Base-by-base conservation (phyloP, 2,329 filamentous ascomycete species). In the Colletotrichum melonis region DNA sequence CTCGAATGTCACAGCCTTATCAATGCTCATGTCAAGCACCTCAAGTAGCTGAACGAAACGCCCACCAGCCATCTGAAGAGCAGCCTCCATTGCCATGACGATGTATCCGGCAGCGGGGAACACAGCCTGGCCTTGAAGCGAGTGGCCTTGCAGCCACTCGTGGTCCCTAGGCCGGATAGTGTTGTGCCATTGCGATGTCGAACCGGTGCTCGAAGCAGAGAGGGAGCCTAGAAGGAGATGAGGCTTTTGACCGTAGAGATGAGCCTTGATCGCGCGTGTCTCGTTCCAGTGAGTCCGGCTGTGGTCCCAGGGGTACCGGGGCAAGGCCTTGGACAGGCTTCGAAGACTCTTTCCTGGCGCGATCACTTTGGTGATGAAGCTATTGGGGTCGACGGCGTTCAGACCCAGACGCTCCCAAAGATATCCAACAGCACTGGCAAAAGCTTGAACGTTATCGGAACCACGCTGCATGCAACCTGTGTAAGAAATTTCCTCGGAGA, bases 21-120 rank as follows among this genome's bases (percentile, higher is more conserved):
- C 62, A 16, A 70, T 70, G 38, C 60, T 70, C 24, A 64, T 5
- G 8, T 70, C 62, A 9, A 70, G 24, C 6, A 70, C 28, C 22
- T 70, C 67, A 5, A 70, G 9, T 9, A 65, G 24, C 9, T 11
- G n/a, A 30, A 56, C 46, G 11, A 26, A 12, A 4, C 24, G 28
- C 11, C 35, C 24, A 16, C 49, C 70, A n/a, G 69, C 64, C 0
- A 74, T 22, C 42, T 81, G 76, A 14, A 70, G 74, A 16, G 80
- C 80, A 4, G 86, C 86, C 72, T 88, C 86, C 0, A 85, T 78
- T 1, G 82, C 84, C 79, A 87, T 85, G n/a, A 80, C 77, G 1
- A 86, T 62, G 74, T 85, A 88, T 0, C 80, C 85, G 0, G 86
- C 82, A 1, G 76, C 83, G 0, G 87, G 87, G 57, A 87, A 86